These are phyloP conservation scores for Stephania japonica DNA, from an alignment of 164 flowering plant species.

Conservation along the genomic window DNA sequence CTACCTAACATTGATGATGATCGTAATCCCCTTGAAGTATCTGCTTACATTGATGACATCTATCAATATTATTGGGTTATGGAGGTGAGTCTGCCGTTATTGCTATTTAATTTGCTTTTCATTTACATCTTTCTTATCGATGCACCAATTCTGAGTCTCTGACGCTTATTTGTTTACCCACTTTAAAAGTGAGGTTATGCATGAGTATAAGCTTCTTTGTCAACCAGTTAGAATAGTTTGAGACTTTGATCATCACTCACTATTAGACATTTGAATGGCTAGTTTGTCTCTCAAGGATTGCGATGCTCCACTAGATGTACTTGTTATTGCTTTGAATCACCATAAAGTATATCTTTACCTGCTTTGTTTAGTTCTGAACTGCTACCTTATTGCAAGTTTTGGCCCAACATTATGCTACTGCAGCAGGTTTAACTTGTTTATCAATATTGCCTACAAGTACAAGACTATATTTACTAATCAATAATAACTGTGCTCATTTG, in stretches of 20 bases:
- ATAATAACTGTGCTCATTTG: not conserved
- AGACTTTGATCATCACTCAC: not conserved
- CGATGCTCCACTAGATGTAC: too few relatives aligned
- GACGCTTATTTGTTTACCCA: not conserved
- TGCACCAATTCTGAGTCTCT: too few relatives aligned
- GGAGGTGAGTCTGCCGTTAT: conserved; percentile 47
- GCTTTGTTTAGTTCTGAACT: not conserved
- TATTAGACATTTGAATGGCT: not conserved
- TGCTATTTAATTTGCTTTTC: conserved; percentile 1
- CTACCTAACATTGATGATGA: conserved; percentile 66
- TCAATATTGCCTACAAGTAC: not conserved
- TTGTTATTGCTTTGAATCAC: not conserved
- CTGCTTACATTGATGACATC: conserved; percentile 85
- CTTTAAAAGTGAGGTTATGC: not conserved
- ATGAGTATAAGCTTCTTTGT: not conserved
- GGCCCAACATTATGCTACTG: not conserved
- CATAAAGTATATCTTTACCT: not conserved
- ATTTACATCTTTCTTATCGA: not conserved
- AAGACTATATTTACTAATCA: not conserved
- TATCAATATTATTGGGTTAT: conserved; percentile 77
- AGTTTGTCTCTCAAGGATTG: not conserved
- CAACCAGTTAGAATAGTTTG: not conserved
- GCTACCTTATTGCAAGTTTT: not conserved
- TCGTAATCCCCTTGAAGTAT: conserved; percentile 72
- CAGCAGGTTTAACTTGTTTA: not conserved